A percentile compares a stretch with the other conserved stretches of the same genome.
Evolutionary conservation across 2,329 filamentous ascomycete genomes (phyloP).

Genomic region (Aspergillus glaucus): DNA sequence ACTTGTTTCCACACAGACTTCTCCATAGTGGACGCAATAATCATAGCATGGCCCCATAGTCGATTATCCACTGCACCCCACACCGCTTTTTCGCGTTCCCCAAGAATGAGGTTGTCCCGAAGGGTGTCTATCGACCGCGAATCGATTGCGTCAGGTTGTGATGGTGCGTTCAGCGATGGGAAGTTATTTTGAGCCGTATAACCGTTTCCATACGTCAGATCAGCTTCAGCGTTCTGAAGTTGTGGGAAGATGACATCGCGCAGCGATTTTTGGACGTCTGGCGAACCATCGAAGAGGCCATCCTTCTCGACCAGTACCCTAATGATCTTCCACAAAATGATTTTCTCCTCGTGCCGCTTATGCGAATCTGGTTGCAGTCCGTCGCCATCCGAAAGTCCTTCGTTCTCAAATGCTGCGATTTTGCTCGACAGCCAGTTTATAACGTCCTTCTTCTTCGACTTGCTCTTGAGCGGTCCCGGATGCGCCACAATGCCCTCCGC

Average conservation of each 20-base stretch:
- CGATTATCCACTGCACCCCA: slow-evolving; percentile 91
- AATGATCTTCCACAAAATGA: slow-evolving; percentile 82
- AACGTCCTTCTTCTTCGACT: slow-evolving; percentile 93
- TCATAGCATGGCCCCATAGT: slow-evolving; percentile 92
- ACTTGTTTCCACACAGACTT: slow-evolving; percentile 79
- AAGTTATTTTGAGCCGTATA: slow-evolving; percentile 32
- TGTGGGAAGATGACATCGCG: slow-evolving; percentile 66
- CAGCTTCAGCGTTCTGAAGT: slow-evolving; percentile 26
- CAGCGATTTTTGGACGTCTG: slow-evolving; percentile 66
- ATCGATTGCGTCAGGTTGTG: slow-evolving; percentile 63
- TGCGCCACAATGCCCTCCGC: slow-evolving; percentile 71
- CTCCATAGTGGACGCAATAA: slow-evolving; percentile 76
- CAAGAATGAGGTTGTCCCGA: slow-evolving; percentile 65
- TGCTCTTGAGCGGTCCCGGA: slow-evolving; percentile 80
- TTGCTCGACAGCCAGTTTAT: slow-evolving; percentile 70
- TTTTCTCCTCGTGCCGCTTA: slow-evolving; percentile 70
- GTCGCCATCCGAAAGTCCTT: slow-evolving; percentile 41
- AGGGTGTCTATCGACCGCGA: slow-evolving; percentile 63
- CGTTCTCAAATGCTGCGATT: slow-evolving; percentile 65
- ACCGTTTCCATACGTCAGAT: slow-evolving; percentile 17
- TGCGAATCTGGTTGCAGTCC: slow-evolving; percentile 44
- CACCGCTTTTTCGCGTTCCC: slow-evolving; percentile 83
- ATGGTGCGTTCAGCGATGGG: slow-evolving; percentile 26
- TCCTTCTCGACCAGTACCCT: slow-evolving; percentile 79
- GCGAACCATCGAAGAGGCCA: slow-evolving; percentile 67